Conservation (phyloP, 192 early-diverging fungal genomes). For the Linnemannia hyalina region DNA sequence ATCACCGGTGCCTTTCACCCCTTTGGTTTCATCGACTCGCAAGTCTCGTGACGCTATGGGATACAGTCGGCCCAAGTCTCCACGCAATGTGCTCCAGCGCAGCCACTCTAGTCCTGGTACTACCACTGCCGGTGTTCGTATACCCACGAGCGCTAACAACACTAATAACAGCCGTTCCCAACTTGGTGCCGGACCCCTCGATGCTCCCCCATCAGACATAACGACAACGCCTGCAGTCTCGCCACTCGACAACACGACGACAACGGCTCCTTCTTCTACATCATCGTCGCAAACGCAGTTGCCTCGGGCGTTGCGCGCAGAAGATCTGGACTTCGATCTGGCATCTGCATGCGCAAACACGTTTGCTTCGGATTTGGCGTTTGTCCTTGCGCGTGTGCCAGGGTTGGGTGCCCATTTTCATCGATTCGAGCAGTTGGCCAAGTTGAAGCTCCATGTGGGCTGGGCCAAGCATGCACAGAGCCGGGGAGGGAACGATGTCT, state of each 20-base stretch:
- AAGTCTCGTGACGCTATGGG: slow-evolving; percentile 6
- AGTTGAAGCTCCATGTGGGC: slow-evolving; percentile 50
- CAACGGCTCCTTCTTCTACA: background rate
- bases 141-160: background rate
- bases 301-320: slow-evolving; percentile 12
- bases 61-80: slow-evolving; percentile 3
- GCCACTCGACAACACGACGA: background rate
- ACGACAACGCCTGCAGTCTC: background rate
- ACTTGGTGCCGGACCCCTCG: background rate
- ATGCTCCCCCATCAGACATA: background rate
- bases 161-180: background rate
- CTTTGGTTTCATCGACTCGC: background rate
- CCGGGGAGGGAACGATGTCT: slow-evolving; percentile 50
- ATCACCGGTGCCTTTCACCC: slow-evolving; percentile 17
- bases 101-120: slow-evolving; percentile 42
- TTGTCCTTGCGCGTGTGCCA: slow-evolving; percentile 46
- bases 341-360: slow-evolving; percentile 52
- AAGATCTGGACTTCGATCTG: slow-evolving; percentile 51
- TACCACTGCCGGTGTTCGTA: background rate
- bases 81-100: slow-evolving; percentile 19
- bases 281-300: background rate
- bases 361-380: slow-evolving; percentile 48
- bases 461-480: slow-evolving; percentile 58
- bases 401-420: slow-evolving; percentile 53
- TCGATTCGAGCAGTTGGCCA: slow-evolving; percentile 52